Evolutionary conservation across 2,329 filamentous ascomycete species (phyloP).

Genomic region (Penicillium expansum): DNA sequence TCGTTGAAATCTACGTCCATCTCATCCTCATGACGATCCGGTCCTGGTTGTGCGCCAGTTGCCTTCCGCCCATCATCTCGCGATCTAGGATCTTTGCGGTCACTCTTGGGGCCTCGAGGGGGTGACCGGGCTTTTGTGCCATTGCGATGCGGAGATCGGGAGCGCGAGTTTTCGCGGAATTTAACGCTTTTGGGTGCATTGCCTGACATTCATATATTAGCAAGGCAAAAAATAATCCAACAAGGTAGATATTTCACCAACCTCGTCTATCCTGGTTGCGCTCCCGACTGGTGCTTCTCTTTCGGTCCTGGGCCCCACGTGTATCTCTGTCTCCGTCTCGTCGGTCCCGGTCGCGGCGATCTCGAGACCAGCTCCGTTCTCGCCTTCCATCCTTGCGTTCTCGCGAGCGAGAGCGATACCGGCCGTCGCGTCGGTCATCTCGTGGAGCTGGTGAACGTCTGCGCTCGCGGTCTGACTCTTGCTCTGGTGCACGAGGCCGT

Average conservation of each 20-base stretch:
- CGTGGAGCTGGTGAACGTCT: constrained; percentile 37
- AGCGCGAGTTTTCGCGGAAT: constrained; percentile 38
- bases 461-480: constrained; percentile 37
- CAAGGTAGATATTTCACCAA: constrained; percentile 19
- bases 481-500: constrained; percentile 27
- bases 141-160: constrained; percentile 35
- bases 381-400: constrained; percentile 41
- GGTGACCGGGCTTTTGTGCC: constrained; percentile 36
- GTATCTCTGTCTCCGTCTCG: constrained; percentile 37
- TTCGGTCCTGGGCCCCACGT: constrained; percentile 40
- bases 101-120: constrained; percentile 33
- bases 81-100: constrained; percentile 32
- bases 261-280: constrained; percentile 42
- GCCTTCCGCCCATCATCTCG: constrained; percentile 22
- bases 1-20: constrained; percentile 47
- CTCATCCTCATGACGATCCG: constrained; percentile 31
- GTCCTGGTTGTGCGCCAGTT: constrained; percentile 24
- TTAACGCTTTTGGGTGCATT: constrained; percentile 33
- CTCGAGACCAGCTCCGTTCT: constrained; percentile 46
- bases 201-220: constrained; percentile 18
- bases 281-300: constrained; percentile 40
- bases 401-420: constrained; percentile 41
- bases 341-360: constrained; percentile 39
- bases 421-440: constrained; percentile 41
- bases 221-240: background rate